Percentiles rank a stretch among this genome's conserved stretches.
These are phyloP conservation scores for Saposhnikovia divaricata DNA, from an alignment of 129 eudicot genomes.

Conservation along the genomic window DNA sequence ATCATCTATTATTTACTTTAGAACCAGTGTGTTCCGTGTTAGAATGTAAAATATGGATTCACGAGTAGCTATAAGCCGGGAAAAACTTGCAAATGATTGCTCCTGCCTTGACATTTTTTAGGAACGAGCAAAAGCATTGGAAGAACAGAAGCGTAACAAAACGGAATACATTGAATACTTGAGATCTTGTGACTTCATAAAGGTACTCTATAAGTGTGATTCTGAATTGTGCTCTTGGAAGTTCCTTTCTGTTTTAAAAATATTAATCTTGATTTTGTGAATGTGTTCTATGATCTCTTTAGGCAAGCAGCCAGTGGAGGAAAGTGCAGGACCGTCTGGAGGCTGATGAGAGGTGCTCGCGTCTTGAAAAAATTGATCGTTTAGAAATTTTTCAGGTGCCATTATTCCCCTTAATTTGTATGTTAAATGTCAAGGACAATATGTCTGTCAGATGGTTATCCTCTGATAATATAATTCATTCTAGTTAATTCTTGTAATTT, in stretches of 20 bases:
- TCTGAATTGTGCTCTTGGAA: not conserved
- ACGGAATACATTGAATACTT: slow-evolving; percentile 69
- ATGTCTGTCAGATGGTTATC: not conserved
- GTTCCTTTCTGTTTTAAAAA: not conserved
- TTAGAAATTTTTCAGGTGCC: slow-evolving; percentile 84
- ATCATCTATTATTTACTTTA: not conserved
- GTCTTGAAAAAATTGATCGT: slow-evolving; percentile 86
- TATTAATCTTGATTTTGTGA: not conserved
- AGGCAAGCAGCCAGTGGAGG: slow-evolving; percentile 99
- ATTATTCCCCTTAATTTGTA: not conserved
- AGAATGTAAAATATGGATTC: not conserved
- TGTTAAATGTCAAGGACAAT: not conserved
- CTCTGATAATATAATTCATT: not conserved
- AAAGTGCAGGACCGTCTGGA: slow-evolving; percentile 96
- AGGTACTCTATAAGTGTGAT: slow-evolving; percentile 28
- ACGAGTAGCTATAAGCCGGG: not conserved
- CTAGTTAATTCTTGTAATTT: slow-evolving; percentile 15
- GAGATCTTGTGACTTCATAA: slow-evolving; percentile 81
- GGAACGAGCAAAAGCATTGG: slow-evolving; percentile 84
- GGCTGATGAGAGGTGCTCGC: slow-evolving; percentile 78
- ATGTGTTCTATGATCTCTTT: slow-evolving; percentile 11
- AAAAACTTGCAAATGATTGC: not conserved
- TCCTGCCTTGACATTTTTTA: slow-evolving; percentile 16
- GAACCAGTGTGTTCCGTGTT: not conserved
- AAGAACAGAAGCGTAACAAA: slow-evolving; percentile 61